Evolutionary conservation across 768 basidiomycete species (phyloP).

Genomic region (Pleurotus giganteus): DNA sequence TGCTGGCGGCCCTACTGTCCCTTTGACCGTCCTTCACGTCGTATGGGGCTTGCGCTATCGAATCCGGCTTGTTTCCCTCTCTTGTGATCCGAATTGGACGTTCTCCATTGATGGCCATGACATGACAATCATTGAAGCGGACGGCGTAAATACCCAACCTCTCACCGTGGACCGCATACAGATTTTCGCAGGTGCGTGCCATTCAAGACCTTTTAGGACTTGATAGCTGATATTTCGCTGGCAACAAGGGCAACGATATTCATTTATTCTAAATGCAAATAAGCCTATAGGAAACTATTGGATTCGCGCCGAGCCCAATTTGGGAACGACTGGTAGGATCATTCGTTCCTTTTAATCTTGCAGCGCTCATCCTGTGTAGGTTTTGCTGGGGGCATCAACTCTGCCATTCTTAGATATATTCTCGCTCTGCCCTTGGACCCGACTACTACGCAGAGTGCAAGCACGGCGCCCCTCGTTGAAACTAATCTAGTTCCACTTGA

Average conservation of each 20-base stretch:
- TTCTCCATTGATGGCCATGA: conserved; percentile 46
- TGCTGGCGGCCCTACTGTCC: conserved; percentile 33
- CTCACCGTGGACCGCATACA: conserved; percentile 36
- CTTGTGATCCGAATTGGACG: conserved; percentile 43
- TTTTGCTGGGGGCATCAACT: conserved; percentile 33
- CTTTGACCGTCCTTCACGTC: conserved; percentile 46
- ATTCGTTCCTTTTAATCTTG: conserved; percentile 19
- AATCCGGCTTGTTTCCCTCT: conserved; percentile 49
- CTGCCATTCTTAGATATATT: conserved; percentile 40
- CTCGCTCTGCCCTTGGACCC: conserved; percentile 31
- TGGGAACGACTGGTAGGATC: neutral
- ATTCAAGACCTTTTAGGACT: no score
- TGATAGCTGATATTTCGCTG: no score
- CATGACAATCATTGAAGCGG: conserved; percentile 39
- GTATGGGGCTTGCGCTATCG: conserved; percentile 42
- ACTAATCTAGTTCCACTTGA: conserved; percentile 25
- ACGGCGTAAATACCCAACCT: conserved; percentile 31
- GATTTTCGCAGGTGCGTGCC: conserved; percentile 35
- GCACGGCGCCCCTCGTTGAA: conserved; percentile 25
- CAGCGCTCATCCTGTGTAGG: conserved; percentile 5
- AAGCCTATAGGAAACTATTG: conserved; percentile 43
- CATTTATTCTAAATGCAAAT: conserved; percentile 36
- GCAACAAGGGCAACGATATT: conserved; percentile 44
- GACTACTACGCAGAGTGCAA: conserved; percentile 16
- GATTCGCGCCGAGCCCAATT: conserved; percentile 29